phyloP scores from a whole-genome alignment of 2,329 filamentous ascomycete species.

The Blastomyces percursus region DNA sequence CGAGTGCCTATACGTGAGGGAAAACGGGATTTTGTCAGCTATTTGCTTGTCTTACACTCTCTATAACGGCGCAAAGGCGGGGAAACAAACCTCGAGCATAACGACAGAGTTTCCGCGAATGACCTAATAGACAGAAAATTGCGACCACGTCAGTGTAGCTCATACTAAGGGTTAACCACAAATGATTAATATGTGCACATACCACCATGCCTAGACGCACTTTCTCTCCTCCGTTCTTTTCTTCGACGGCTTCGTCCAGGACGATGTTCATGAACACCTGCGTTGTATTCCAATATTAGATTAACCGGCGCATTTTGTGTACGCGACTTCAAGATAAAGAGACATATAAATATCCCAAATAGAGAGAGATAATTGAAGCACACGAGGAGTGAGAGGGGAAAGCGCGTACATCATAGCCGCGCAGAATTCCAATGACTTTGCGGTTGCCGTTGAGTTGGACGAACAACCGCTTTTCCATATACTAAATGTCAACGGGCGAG shows the following conservation, averaged over 20 bases:
- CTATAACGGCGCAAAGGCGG: neutral
- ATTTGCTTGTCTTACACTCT: neutral
- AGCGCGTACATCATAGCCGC: constrained; percentile 80
- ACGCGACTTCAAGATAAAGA: neutral
- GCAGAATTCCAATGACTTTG: constrained; percentile 87
- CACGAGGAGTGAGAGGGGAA: neutral
- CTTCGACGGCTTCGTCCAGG: constrained; percentile 90
- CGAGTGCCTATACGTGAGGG: constrained; percentile 24
- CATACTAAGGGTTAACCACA: constrained; percentile 11
- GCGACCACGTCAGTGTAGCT: neutral
- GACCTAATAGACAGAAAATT: constrained; percentile 44
- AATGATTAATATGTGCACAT: constrained; percentile 32
- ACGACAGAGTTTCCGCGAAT: constrained; percentile 97
- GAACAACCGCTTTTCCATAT: constrained; percentile 97
- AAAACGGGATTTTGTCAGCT: constrained; percentile 1
- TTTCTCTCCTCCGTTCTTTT: constrained; percentile 86
- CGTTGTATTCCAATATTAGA: neutral
- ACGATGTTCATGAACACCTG: constrained; percentile 98
- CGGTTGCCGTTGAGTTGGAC: constrained; percentile 96
- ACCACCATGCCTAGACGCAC: constrained; percentile 85
- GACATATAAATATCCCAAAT: neutral
- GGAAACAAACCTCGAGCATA: constrained; percentile 67
- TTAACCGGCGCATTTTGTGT: too few relatives aligned
- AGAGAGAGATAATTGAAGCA: neutral
- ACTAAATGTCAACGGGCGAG: constrained; percentile 45